Base-by-base conservation (phyloP, 352 stramenopile species). In the Phytophthora sp. region DNA sequence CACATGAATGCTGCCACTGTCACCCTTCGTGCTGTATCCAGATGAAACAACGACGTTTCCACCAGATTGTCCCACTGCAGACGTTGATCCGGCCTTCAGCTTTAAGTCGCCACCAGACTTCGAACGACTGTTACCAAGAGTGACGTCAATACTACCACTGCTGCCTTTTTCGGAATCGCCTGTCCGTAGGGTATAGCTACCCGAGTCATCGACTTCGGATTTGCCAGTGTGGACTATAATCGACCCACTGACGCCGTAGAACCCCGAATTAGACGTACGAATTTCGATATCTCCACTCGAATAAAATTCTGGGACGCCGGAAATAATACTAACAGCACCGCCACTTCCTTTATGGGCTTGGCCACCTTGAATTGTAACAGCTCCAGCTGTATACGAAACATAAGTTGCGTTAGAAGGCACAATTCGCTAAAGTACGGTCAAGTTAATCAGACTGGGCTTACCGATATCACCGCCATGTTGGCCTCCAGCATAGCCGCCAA, bases 1-100 rank as follows among this genome's bases (percentile, higher is more conserved):
- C 31, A 98, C 60, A 15, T 63, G 79, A n/a, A 98, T 65, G 30
- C 65, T 70, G 9, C 96, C 95, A 54, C 87, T 98, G 49, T 93
- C 89, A 30, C 61, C 65, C 29, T 75, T 68, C 5, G 74, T 63
- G 33, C 82, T 91, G 54, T 61, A 86, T 1, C 94, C 96, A 54
- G 88, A 95, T 13, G 57, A 76, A 57, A 98, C 81, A 4, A 72
- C 49, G 23, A 98, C 76, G 29, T 80, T 77, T 27, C 93, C 94
- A 45, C 94, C 94, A 62, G 75, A 79, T 63, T 89, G 71, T 57
- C 63, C 62, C 7, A 27, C 68, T 50, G 56, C 55, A 65, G 68
- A 75, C n/a, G 63, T 60, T 44, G 68, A 75, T 20, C 68, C 63
- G 46, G 56, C 68, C 50, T 69, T 75, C 46, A 75, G 38, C 23